Conservation (phyloP, 2,329 filamentous ascomycete species). For the Penicillium sp. region DNA sequence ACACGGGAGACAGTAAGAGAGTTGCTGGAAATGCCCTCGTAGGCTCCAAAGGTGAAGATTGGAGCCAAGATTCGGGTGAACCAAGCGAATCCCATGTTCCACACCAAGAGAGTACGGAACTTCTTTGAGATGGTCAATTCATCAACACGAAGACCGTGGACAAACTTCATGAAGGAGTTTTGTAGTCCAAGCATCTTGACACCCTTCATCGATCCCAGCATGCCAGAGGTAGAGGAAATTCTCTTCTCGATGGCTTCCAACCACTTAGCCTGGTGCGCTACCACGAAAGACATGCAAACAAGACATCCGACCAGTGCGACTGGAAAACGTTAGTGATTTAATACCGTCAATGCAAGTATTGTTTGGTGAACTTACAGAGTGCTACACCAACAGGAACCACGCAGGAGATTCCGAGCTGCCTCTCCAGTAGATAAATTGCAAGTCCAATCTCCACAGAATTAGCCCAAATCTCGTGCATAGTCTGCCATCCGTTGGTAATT, state of each 20-base stretch:
- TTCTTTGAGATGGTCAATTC: constrained; percentile 44
- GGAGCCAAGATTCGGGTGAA: constrained; percentile 45
- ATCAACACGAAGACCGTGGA: constrained; percentile 41
- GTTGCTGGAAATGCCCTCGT: constrained; percentile 41
- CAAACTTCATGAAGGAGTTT: constrained; percentile 38
- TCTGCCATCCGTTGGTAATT: constrained; percentile 43
- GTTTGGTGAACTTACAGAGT: constrained; percentile 30
- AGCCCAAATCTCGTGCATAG: constrained; percentile 49
- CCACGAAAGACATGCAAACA: constrained; percentile 38
- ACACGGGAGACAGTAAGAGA: constrained; percentile 44
- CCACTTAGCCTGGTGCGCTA: constrained; percentile 48
- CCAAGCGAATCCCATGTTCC: constrained; percentile 43
- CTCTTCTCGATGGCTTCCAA: constrained; percentile 52
- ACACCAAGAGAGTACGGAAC: constrained; percentile 45
- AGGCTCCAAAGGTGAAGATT: constrained; percentile 49
- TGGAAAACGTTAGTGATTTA: constrained; percentile 3
- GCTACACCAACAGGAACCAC: constrained; percentile 47
- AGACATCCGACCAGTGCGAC: constrained; percentile 38
- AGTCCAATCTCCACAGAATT: constrained; percentile 47
- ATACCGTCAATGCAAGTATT: not conserved
- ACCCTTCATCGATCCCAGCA: constrained; percentile 53
- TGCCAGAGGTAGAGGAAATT: constrained; percentile 50
- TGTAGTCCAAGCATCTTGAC: constrained; percentile 54
- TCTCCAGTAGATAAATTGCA: constrained; percentile 45
- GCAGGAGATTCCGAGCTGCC: constrained; percentile 46